These are phyloP conservation scores for Suillus paluster DNA, from an alignment of 768 basidiomycete species.

Conservation along the genomic window DNA sequence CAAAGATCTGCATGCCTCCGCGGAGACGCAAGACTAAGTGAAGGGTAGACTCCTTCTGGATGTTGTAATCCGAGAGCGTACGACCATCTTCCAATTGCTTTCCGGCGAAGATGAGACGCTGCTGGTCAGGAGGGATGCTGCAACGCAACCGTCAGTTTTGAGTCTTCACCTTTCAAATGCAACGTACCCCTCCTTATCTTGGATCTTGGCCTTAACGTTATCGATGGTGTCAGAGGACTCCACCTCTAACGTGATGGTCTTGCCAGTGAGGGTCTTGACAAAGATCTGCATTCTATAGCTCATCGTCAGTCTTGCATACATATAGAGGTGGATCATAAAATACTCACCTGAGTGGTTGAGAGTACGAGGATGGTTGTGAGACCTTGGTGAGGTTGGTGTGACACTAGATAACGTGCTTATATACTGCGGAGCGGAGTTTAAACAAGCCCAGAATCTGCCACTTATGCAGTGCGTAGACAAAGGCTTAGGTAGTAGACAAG, in stretches of 20 bases:
- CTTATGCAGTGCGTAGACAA: too few relatives aligned
- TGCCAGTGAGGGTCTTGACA: conserved; percentile 87
- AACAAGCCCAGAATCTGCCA: not conserved
- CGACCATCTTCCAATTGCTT: conserved; percentile 96
- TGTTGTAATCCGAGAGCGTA: conserved; percentile 88
- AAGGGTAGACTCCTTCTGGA: conserved; percentile 95
- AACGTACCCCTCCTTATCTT: conserved; percentile 75
- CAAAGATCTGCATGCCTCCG: conserved; percentile 88
- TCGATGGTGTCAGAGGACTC: conserved; percentile 81
- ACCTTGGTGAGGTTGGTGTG: not conserved
- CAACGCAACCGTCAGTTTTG: not conserved
- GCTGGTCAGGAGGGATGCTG: conserved; percentile 85
- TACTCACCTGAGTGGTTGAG: not conserved
- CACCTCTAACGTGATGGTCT: conserved; percentile 90
- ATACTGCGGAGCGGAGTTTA: conserved; percentile 5
- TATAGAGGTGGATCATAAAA: not conserved
- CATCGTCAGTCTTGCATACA: not conserved
- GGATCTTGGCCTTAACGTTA: conserved; percentile 84
- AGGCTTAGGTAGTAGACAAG: too few relatives aligned
- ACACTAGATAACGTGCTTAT: not conserved
- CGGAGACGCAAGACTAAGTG: conserved; percentile 89
- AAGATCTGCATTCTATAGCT: conserved; percentile 75
- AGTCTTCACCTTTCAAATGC: conserved; percentile 3
- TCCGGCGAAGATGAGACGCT: conserved; percentile 95
- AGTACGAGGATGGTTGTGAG: not conserved